These are phyloP conservation scores for Trametes cingulata DNA, from an alignment of 768 basidiomycete genomes.

Conservation along the genomic window DNA sequence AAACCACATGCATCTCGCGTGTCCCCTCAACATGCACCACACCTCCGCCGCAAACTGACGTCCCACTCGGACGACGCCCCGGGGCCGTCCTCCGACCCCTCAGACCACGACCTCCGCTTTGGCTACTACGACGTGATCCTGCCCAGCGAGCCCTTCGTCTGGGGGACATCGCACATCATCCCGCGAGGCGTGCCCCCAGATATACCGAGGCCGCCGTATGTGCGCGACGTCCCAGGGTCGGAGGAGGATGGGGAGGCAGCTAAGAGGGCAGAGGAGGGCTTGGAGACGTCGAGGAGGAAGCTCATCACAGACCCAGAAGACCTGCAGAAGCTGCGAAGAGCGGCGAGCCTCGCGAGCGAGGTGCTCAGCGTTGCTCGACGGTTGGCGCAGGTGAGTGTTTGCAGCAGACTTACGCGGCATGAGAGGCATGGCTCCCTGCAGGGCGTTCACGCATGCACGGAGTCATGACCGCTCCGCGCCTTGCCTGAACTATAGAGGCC, in stretches of 20 bases:
- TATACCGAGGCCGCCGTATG: conserved; percentile 55
- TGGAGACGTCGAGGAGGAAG: not conserved
- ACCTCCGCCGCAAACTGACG: not conserved
- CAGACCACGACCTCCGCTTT: conserved; percentile 33
- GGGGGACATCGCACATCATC: conserved; percentile 61
- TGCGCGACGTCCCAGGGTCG: not conserved
- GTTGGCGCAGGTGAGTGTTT: conserved; percentile 25
- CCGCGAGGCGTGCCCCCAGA: conserved; percentile 56
- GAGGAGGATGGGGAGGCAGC: not conserved
- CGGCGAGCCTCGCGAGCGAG: conserved; percentile 25
- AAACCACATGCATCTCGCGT: not conserved
- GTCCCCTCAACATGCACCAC: not conserved
- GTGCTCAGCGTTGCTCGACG: conserved; percentile 26
- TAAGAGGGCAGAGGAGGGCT: not conserved
- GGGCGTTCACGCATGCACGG: too few species aligned
- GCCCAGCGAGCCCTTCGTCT: conserved; percentile 63
- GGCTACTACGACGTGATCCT: conserved; percentile 63
- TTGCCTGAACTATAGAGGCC: not conserved
- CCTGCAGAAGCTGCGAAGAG: conserved; percentile 14
- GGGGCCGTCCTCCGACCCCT: conserved; percentile 11
- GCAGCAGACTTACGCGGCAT: too few species aligned
- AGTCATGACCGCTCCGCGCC: too few species aligned
- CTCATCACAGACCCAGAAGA: conserved; percentile 20
- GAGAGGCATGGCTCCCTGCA: too few species aligned
- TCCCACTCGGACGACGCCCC: not conserved